phyloP scores from a whole-genome alignment of 148 eudicot genomes.

The Rhododendron vialii region DNA sequence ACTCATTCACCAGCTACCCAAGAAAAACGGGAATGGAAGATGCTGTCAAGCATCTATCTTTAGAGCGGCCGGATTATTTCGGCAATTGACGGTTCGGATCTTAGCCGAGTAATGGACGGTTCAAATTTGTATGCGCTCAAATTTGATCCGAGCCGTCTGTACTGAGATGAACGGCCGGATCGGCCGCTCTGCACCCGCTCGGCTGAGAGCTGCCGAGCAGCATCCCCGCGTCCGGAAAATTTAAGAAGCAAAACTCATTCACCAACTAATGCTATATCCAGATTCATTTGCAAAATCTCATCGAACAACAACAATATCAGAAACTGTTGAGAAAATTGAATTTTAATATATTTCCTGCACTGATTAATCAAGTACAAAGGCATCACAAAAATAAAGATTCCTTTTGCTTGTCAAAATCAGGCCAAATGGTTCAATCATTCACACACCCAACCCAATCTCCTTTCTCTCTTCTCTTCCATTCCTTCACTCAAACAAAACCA shows the following conservation, averaged over 20 bases:
- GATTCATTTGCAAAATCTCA: neutral
- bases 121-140: no score
- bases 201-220: no score
- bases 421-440: neutral
- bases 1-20: neutral
- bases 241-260: neutral
- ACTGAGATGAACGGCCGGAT: no score
- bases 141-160: no score
- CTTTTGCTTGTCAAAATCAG: slow-evolving; percentile 16
- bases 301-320: neutral
- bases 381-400: neutral
- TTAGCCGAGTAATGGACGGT: no score
- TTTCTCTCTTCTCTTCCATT: neutral
- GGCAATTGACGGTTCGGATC: no score
- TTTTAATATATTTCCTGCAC: neutral
- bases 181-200: no score
- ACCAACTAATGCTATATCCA: neutral
- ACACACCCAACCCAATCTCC: slow-evolving; percentile 6
- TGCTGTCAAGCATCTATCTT: no score
- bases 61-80: no score
- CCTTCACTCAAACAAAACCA: neutral
- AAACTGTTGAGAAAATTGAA: neutral
- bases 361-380: neutral
- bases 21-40: neutral
- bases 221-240: neutral